phyloP scores from a whole-genome alignment of 441 rosid genomes.

The Adansonia madagascariensis region DNA sequence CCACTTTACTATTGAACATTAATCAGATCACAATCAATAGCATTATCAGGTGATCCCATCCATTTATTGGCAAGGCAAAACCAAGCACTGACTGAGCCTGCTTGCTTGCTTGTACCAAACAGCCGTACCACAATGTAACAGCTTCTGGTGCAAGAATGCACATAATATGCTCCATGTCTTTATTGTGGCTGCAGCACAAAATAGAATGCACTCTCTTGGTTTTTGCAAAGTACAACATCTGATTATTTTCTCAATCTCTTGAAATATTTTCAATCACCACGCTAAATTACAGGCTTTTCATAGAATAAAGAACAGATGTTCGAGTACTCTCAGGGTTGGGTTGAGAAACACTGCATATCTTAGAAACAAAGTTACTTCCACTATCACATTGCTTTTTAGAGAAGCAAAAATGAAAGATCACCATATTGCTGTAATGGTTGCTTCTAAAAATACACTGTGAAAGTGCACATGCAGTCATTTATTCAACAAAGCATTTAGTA shows the following conservation, averaged over 20 bases:
- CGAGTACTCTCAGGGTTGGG: not conserved
- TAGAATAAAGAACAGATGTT: not conserved
- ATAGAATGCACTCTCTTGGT: not conserved
- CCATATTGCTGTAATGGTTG: not conserved
- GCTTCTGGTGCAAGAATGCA: slow-evolving; percentile 13
- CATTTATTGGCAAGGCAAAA: slow-evolving; percentile 16
- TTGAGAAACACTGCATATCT: slow-evolving; percentile 7
- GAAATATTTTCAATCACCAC: not conserved
- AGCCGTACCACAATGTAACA: slow-evolving; percentile 8
- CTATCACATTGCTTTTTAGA: not conserved
- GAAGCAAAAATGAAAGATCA: slow-evolving; percentile 5
- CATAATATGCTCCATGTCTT: not conserved
- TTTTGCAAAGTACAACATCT: slow-evolving; percentile 1
- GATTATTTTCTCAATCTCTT: slow-evolving; percentile 7
- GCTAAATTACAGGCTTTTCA: slow-evolving; percentile 5
- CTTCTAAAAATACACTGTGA: not conserved
- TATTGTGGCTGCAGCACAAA: not conserved
- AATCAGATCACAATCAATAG: not conserved
- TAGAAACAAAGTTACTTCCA: not conserved
- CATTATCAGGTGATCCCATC: slow-evolving; percentile 6
- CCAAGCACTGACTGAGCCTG: not conserved
- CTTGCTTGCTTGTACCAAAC: slow-evolving; percentile 4
- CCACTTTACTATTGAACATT: slow-evolving; percentile 2
- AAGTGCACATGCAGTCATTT: not conserved
- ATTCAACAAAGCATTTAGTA: not conserved